Percentiles rank a stretch among this genome's conserved stretches.
These are phyloP conservation scores for Xylariales sp. DNA, from an alignment of 2,329 filamentous ascomycete species.

Conservation along the genomic window DNA sequence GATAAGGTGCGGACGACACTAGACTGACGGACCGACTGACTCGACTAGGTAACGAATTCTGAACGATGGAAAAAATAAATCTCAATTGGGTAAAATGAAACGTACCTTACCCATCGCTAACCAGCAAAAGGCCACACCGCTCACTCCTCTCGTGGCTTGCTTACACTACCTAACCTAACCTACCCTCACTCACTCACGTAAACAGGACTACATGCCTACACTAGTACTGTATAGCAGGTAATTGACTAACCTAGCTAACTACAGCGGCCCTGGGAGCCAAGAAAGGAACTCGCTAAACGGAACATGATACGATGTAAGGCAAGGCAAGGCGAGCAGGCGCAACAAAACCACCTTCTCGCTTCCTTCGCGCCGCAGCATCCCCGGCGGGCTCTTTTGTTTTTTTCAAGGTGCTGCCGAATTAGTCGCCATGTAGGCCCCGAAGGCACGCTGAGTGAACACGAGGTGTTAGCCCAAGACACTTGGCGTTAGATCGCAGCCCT, in stretches of 20 bases:
- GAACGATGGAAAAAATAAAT: constrained; percentile 2
- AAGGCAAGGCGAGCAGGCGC: neutral
- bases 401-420: constrained; percentile 53
- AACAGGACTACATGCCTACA: no score
- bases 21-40: constrained; percentile 1
- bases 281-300: constrained; percentile 10
- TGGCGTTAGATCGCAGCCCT: neutral
- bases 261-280: constrained; percentile 1
- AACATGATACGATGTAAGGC: neutral
- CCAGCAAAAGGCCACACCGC: constrained; percentile 22
- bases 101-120: constrained; percentile 28
- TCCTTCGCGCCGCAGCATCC: neutral
- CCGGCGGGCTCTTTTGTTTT: neutral
- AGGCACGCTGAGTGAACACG: constrained; percentile 57
- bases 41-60: neutral
- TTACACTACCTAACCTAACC: constrained; percentile 14
- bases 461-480: constrained; percentile 29
- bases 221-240: no score
- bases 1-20: constrained; percentile 17
- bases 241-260: neutral
- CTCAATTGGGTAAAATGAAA: constrained; percentile 29
- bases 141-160: constrained; percentile 17
- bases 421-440: constrained; percentile 63
- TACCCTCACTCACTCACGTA: neutral
- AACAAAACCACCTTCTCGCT: neutral